Evolutionary conservation across 345 rosid genomes (phyloP).

Genomic region (Arabidopsis suecica): DNA sequence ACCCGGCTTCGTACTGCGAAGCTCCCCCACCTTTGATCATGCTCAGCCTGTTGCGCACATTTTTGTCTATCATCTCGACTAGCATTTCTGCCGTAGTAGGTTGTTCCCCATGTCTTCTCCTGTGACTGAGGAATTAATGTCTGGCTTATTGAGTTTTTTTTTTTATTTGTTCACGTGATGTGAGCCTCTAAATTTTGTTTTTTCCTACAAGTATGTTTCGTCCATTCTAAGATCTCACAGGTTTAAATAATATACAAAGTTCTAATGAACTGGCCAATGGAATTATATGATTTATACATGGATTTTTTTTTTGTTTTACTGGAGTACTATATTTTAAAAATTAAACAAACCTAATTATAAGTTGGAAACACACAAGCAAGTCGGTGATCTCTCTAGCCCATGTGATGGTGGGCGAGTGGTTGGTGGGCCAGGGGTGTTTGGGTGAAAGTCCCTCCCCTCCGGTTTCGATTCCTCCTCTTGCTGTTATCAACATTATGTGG

Average conservation of each 20-base stretch:
- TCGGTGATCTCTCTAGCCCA: conserved; percentile 4
- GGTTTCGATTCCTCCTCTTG: no score
- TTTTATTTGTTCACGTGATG: conserved; percentile 20
- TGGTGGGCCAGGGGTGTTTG: no score
- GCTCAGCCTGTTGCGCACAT: no score
- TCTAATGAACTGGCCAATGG: background rate
- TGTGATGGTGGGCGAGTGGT: no score
- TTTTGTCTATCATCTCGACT: no score
- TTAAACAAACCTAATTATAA: background rate
- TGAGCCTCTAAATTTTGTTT: background rate
- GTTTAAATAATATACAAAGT: background rate
- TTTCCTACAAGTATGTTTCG: background rate
- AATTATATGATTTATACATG: background rate
- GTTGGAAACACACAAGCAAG: background rate
- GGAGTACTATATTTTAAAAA: background rate
- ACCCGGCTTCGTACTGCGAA: no score
- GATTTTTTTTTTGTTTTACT: background rate
- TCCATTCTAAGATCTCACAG: background rate
- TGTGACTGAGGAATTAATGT: background rate
- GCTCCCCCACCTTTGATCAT: no score
- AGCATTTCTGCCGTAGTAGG: no score
- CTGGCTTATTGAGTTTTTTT: background rate
- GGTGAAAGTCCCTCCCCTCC: no score
- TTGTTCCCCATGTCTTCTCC: no score
- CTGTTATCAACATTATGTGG: no score